Evolutionary conservation across 192 early-diverging fungal species (phyloP).

Genomic region (Coemansia sp.): DNA sequence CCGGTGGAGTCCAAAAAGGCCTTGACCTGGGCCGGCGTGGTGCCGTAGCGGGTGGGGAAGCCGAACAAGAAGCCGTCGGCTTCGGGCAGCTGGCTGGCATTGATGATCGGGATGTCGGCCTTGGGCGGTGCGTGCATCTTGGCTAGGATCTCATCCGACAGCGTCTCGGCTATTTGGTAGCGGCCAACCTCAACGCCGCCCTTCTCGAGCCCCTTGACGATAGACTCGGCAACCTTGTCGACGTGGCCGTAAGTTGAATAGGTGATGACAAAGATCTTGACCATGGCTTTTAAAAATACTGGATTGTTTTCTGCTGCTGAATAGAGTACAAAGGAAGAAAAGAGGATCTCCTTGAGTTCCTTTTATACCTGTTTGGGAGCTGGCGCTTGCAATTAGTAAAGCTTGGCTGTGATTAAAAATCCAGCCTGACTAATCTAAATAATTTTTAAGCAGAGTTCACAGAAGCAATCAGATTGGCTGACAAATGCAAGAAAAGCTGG

Average conservation of each 20-base stretch:
- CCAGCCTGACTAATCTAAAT: not conserved
- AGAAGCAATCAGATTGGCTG: constrained; percentile 2
- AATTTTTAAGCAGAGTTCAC: no score
- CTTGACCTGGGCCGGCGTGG: constrained; percentile 75
- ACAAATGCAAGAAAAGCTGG: not conserved
- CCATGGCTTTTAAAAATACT: constrained; percentile 32
- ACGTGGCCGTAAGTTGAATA: constrained; percentile 74
- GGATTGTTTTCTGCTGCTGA: no score
- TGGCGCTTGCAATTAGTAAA: no score
- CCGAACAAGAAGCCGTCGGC: constrained; percentile 73
- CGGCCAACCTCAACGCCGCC: constrained; percentile 53
- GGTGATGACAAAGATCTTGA: constrained; percentile 63
- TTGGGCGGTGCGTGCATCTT: constrained; percentile 67
- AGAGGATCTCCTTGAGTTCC: no score
- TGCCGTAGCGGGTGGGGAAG: constrained; percentile 69
- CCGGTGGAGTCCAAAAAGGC: constrained; percentile 67
- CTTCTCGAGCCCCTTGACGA: constrained; percentile 64
- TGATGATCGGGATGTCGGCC: constrained; percentile 57
- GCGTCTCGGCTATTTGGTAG: constrained; percentile 63
- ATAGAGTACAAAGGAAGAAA: not conserved
- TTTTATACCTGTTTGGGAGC: no score
- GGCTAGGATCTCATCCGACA: constrained; percentile 62
- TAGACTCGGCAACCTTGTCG: constrained; percentile 60
- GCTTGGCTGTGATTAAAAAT: not conserved
- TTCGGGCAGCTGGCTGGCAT: constrained; percentile 54